phyloP scores from a whole-genome alignment of 164 flowering plant genomes.

The Annona cherimola region DNA sequence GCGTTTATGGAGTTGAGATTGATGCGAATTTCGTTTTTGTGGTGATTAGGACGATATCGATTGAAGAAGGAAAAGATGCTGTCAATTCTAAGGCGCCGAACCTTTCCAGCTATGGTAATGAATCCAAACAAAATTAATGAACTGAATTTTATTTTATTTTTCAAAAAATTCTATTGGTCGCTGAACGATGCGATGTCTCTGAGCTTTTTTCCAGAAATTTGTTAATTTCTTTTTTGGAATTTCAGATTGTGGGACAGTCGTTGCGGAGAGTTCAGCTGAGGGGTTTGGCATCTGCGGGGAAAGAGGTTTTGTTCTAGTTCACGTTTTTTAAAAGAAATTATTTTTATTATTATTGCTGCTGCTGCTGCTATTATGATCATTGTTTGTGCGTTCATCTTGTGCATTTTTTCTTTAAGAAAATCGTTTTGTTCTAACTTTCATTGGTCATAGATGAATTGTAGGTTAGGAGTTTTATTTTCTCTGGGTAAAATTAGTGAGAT shows the following conservation, averaged over 20 bases:
- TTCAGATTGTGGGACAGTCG: neutral
- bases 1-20: neutral
- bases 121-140: too few species aligned
- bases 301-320: neutral
- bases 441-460: too few species aligned
- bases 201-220: neutral
- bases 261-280: neutral
- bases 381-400: too few species aligned
- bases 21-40: neutral
- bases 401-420: too few species aligned
- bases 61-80: neutral
- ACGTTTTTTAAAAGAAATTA: too few species aligned
- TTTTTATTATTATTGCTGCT: too few species aligned
- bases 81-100: neutral
- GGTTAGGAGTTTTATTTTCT: neutral
- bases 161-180: neutral
- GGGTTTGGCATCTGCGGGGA: neutral
- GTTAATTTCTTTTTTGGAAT: neutral
- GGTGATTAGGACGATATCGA: neutral
- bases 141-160: too few species aligned
- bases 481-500: neutral
- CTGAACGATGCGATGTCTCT: neutral
- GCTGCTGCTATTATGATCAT: too few species aligned
- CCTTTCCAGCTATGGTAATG: neutral
- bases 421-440: too few species aligned